Conservation (phyloP, 2,329 filamentous ascomycete species). For the Tolypocladium amazonense region DNA sequence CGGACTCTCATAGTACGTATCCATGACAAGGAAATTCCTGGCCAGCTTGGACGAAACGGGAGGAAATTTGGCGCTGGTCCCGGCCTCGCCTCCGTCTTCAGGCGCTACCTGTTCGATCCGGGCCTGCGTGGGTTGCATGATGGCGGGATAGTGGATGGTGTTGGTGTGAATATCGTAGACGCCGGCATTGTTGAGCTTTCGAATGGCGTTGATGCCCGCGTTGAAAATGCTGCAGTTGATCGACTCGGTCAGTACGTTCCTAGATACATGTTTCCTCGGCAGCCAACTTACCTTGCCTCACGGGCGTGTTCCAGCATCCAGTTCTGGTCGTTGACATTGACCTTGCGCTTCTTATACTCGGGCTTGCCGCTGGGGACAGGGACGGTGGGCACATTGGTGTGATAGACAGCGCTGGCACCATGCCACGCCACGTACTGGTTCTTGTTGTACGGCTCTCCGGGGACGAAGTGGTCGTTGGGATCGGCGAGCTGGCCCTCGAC, state of each 20-base stretch:
- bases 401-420: constrained; percentile 90
- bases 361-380: constrained; percentile 66
- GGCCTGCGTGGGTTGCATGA: constrained; percentile 81
- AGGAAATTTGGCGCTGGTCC: constrained; percentile 28
- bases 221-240: constrained; percentile 63
- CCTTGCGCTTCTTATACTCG: constrained; percentile 72
- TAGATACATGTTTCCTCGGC: constrained; percentile 4
- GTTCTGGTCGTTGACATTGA: constrained; percentile 84
- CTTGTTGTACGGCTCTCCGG: constrained; percentile 86
- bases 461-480: constrained; percentile 69
- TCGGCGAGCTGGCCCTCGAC: constrained; percentile 87
- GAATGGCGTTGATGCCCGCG: constrained; percentile 55
- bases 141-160: constrained; percentile 73
- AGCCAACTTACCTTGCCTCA: constrained; percentile 63
- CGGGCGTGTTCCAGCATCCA: constrained; percentile 95
- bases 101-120: constrained; percentile 64
- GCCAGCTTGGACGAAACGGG: constrained; percentile 37
- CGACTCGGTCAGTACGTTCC: not conserved
- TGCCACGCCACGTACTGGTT: constrained; percentile 99
- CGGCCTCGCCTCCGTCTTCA: constrained; percentile 19
- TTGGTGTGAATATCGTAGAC: constrained; percentile 95
- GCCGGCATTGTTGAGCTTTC: constrained; percentile 60
- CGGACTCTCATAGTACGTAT: constrained; percentile 42
- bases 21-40: constrained; percentile 46
- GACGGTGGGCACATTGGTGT: constrained; percentile 68